phyloP scores from a whole-genome alignment of 139 green algal species.

The Trebouxia sp. region DNA sequence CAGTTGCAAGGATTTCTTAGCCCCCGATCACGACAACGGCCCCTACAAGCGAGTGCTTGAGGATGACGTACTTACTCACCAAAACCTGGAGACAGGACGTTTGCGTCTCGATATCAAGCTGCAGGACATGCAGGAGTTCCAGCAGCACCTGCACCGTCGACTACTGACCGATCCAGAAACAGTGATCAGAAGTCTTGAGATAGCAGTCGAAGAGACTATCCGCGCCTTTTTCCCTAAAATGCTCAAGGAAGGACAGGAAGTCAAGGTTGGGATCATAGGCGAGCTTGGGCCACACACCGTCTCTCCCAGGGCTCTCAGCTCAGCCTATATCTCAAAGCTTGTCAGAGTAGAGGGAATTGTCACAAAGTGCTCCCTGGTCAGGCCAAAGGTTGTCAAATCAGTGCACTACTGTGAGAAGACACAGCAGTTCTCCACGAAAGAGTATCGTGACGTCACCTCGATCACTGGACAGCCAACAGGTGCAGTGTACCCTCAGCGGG shows the following conservation, averaged over 20 bases:
- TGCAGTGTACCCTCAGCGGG: constrained; percentile 64
- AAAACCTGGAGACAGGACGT: constrained; percentile 34
- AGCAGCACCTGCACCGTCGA: constrained; percentile 31
- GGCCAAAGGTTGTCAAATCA: constrained; percentile 85
- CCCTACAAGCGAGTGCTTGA: neutral
- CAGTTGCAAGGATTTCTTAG: neutral
- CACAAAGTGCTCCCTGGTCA: constrained; percentile 87
- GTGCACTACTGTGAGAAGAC: constrained; percentile 92
- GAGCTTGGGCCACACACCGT: constrained; percentile 88
- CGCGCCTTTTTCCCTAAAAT: constrained; percentile 38
- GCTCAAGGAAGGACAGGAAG: constrained; percentile 42
- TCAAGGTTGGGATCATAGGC: constrained; percentile 84
- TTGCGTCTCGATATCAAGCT: constrained; percentile 52
- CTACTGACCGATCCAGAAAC: constrained; percentile 76
- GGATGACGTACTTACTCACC: constrained; percentile 54
- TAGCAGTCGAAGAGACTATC: constrained; percentile 80
- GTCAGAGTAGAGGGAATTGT: constrained; percentile 96
- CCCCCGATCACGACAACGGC: constrained; percentile 9
- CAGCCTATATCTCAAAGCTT: constrained; percentile 76
- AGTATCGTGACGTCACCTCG: constrained; percentile 93
- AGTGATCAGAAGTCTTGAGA: constrained; percentile 83
- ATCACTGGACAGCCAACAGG: constrained; percentile 69
- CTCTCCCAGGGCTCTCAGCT: constrained; percentile 83
- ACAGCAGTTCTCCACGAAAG: constrained; percentile 62
- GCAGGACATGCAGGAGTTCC: constrained; percentile 77